Evolutionary conservation across 306 rosid species (phyloP).

Genomic region (Dryas alaskensis): DNA sequence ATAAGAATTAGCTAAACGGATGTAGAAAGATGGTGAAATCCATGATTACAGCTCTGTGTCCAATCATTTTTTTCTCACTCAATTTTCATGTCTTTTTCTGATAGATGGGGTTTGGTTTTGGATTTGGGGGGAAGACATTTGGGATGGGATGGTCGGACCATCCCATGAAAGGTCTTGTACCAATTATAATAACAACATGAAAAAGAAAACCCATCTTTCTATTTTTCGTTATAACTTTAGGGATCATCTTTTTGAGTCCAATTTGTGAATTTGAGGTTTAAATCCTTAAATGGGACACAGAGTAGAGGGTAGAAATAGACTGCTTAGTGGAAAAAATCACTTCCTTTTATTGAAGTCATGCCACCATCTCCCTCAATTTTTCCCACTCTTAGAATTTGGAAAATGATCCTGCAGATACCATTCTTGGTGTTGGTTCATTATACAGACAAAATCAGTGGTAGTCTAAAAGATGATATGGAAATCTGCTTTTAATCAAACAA

Average conservation of each 20-base stretch:
- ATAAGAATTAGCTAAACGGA: slow-evolving; percentile 49
- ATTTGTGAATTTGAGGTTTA: slow-evolving; percentile 10
- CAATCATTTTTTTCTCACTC: slow-evolving; percentile 49
- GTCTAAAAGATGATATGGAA: not conserved
- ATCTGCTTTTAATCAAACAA: not conserved
- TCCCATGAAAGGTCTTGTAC: slow-evolving; percentile 28
- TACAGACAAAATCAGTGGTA: not conserved
- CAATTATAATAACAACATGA: slow-evolving; percentile 16
- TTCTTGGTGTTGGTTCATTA: not conserved
- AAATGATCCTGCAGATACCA: not conserved
- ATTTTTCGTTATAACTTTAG: not conserved
- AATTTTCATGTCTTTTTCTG: slow-evolving; percentile 36
- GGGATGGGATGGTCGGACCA: slow-evolving; percentile 23
- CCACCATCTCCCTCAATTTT: not conserved
- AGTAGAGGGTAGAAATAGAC: slow-evolving; percentile 1
- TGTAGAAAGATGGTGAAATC: slow-evolving; percentile 53
- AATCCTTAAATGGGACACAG: slow-evolving; percentile 18
- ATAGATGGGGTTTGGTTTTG: slow-evolving; percentile 32
- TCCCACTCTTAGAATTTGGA: not conserved
- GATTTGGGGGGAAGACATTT: slow-evolving; percentile 3
- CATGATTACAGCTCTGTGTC: slow-evolving; percentile 46
- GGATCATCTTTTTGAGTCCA: too few relatives aligned
- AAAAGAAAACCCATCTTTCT: slow-evolving; percentile 3
- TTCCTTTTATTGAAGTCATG: not conserved
- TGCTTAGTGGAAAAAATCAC: not conserved